These are phyloP conservation scores for Umbelopsis sp. DNA, from an alignment of 371 early-diverging fungal species.

Conservation along the genomic window DNA sequence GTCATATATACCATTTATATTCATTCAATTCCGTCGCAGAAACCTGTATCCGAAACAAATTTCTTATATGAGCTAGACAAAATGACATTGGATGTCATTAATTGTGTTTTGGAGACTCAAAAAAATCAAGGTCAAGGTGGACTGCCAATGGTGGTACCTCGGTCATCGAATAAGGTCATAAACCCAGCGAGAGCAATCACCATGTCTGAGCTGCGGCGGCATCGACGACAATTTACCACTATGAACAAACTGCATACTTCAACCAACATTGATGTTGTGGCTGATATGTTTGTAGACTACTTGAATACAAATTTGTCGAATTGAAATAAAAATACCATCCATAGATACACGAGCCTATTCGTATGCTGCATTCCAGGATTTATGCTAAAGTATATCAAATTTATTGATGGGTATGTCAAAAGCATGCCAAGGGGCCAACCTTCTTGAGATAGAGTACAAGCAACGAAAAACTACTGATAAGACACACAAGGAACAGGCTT, in stretches of 20 bases:
- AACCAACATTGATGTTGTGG: slow-evolving; percentile 68
- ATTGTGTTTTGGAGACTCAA: slow-evolving; percentile 77
- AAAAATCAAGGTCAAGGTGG: slow-evolving; percentile 69
- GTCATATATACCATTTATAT: slow-evolving; percentile 2
- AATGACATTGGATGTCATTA: slow-evolving; percentile 79
- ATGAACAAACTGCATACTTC: slow-evolving; percentile 86
- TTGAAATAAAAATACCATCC: neutral
- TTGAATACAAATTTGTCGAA: slow-evolving; percentile 73
- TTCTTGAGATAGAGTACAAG: too few relatives aligned
- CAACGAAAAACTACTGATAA: too few relatives aligned
- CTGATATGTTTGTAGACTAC: slow-evolving; percentile 88
- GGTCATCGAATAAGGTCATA: slow-evolving; percentile 51
- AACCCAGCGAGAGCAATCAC: slow-evolving; percentile 80
- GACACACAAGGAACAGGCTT: too few relatives aligned
- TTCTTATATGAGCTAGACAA: slow-evolving; percentile 90
- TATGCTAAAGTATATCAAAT: too few relatives aligned
- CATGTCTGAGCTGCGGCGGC: slow-evolving; percentile 79
- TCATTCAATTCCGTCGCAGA: slow-evolving; percentile 38
- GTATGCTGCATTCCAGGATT: too few relatives aligned
- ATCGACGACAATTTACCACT: slow-evolving; percentile 84
- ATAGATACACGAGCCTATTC: neutral
- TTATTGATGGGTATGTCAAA: too few relatives aligned
- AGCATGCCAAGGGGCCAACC: too few relatives aligned
- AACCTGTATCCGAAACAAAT: slow-evolving; percentile 88
- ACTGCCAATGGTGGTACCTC: slow-evolving; percentile 65